Evolutionary conservation across 352 stramenopile species (phyloP).

Genomic region (Saprolegnia parasitica): DNA sequence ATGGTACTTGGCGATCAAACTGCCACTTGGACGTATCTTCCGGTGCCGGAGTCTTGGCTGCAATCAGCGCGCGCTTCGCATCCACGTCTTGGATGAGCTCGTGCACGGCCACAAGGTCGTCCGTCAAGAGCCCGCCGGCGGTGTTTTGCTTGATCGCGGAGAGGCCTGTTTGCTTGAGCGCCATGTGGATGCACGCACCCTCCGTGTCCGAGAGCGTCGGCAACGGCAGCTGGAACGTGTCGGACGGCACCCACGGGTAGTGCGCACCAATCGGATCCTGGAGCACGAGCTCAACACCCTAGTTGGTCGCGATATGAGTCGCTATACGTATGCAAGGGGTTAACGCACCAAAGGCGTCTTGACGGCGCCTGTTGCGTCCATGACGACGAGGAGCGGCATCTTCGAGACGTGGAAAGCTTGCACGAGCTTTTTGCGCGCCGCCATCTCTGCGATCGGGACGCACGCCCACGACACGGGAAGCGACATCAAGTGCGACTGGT

Average conservation of each 20-base stretch:
- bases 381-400: conserved; percentile 60
- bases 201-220: conserved; percentile 52
- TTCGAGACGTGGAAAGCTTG: conserved; percentile 55
- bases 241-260: conserved; percentile 56
- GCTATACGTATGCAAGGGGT: not conserved
- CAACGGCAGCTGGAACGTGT: conserved; percentile 53
- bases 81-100: conserved; percentile 16
- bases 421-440: conserved; percentile 63
- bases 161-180: conserved; percentile 63
- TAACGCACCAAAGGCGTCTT: conserved; percentile 43
- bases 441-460: conserved; percentile 67
- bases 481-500: conserved; percentile 44
- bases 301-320: not conserved
- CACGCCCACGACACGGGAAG: conserved; percentile 65
- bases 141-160: conserved; percentile 59
- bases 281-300: conserved; percentile 62
- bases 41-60: not conserved
- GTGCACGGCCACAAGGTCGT: conserved; percentile 16
- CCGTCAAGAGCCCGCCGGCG: conserved; percentile 2
- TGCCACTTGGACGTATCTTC: not conserved
- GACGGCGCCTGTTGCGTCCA: conserved; percentile 46
- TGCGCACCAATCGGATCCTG: conserved; percentile 50
- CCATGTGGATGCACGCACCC: conserved; percentile 55
- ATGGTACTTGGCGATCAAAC: not conserved
- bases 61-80: conserved; percentile 1